A percentile compares a stretch with the other conserved stretches of the same genome.
These are phyloP conservation scores for Torulaspora franciscae DNA, from an alignment of 805 yeast species.

Conservation along the genomic window DNA sequence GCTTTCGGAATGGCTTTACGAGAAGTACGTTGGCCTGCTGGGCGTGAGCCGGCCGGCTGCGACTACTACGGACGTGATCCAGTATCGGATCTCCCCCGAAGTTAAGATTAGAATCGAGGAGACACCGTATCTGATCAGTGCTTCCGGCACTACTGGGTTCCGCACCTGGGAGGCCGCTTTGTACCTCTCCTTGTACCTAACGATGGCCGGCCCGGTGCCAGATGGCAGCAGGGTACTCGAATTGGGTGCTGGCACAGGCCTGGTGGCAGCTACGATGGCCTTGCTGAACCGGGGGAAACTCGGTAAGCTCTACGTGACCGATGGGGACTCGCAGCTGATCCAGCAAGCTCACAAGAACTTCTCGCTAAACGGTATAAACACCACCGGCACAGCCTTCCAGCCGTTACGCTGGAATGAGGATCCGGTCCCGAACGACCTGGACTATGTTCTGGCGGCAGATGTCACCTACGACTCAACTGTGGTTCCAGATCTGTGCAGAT, in stretches of 20 bases:
- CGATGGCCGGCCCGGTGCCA: background rate
- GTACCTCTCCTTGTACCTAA: slow-evolving; percentile 52
- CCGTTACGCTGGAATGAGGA: slow-evolving; percentile 58
- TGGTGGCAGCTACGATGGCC: slow-evolving; percentile 40
- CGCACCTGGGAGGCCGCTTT: slow-evolving; percentile 94
- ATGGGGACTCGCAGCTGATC: slow-evolving; percentile 32
- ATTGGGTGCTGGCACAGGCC: slow-evolving; percentile 87
- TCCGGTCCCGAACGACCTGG: slow-evolving; percentile 38
- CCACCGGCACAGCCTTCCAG: slow-evolving; percentile 30
- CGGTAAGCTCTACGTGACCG: slow-evolving; percentile 26
- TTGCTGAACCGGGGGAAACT: slow-evolving; percentile 11
- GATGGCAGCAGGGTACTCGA: slow-evolving; percentile 47
- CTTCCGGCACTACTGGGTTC: slow-evolving; percentile 79
- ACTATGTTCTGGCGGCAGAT: slow-evolving; percentile 74
- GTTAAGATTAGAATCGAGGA: slow-evolving; percentile 43
- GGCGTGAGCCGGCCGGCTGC: slow-evolving; percentile 25
- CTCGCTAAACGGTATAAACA: slow-evolving; percentile 38
- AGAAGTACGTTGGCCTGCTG: slow-evolving; percentile 32
- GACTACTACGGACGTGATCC: slow-evolving; percentile 32
- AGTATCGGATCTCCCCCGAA: slow-evolving; percentile 26
- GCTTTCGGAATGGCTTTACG: slow-evolving; percentile 32
- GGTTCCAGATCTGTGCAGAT: slow-evolving; percentile 50
- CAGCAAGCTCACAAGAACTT: slow-evolving; percentile 38
- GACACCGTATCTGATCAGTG: slow-evolving; percentile 59
- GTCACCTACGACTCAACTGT: slow-evolving; percentile 73